These are phyloP conservation scores for Smittium culicis DNA, from an alignment of 371 early-diverging fungal species.

Conservation along the genomic window DNA sequence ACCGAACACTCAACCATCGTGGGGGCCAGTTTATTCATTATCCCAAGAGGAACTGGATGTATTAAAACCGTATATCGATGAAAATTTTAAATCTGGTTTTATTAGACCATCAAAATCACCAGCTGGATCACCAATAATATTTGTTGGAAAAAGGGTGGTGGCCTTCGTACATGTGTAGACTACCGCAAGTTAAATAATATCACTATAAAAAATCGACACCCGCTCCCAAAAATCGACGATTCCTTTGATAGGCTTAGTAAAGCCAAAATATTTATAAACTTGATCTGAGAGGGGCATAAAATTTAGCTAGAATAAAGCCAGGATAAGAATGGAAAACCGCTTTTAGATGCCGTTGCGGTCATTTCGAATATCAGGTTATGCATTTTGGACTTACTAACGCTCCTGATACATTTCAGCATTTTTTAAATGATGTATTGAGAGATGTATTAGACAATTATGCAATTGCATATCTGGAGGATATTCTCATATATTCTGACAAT, in stretches of 20 bases:
- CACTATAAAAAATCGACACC: neutral
- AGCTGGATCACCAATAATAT: neutral
- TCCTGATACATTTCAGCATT: conserved; percentile 31
- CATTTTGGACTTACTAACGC: conserved; percentile 20
- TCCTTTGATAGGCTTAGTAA: neutral
- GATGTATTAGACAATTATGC: conserved; percentile 27
- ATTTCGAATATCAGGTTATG: too few relatives aligned
- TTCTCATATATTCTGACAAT: conserved; percentile 36
- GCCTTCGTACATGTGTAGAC: neutral
- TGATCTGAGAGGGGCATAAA: neutral
- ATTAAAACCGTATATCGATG: neutral
- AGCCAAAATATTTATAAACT: neutral
- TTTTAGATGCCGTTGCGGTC: too few relatives aligned
- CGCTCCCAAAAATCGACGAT: neutral
- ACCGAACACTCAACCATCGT: neutral
- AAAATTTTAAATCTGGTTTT: neutral
- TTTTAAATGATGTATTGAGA: conserved; percentile 28
- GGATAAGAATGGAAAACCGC: neutral
- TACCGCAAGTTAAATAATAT: neutral
- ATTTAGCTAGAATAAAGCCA: neutral
- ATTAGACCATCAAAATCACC: neutral
- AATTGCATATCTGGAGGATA: conserved; percentile 40
- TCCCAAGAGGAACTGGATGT: neutral
- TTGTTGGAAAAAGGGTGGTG: neutral
- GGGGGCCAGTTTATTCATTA: neutral